Base-by-base conservation (phyloP, 2,329 filamentous ascomycete genomes). In the Diaporthe ilicicola region DNA sequence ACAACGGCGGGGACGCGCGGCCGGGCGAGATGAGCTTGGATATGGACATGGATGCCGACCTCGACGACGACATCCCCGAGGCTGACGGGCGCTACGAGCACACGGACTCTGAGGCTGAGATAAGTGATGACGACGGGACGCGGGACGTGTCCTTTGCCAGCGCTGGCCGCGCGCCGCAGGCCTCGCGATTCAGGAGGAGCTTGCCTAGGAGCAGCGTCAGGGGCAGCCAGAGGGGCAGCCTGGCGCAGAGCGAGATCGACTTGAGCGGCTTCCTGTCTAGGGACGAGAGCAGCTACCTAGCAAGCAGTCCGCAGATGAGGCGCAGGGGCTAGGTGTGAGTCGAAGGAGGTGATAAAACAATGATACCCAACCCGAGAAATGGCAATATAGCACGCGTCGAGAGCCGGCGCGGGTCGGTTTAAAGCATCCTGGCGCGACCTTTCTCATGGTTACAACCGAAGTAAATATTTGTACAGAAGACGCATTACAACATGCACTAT, bases 1-100 rank as follows among this genome's bases (percentile, higher is more conserved):
- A 74, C 29, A 72, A 44, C 22, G 73, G 69, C 55, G 56, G 75
- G 69, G 17, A 74, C 76, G 71, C 70, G 27, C 76, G 77, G 39
- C 70, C 71, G 37, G 79, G 79, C 44, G 54, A 56, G 44, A 55
- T 37, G 62, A 54, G 68, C 48, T 74, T 76, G 68, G 83, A 85
- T 73, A 83, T 89, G 82, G 86, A 86, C 76, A 91, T 92, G 88
- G 90, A 88, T 64, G 89, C 86, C n/a, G 87, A 94, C 77, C 84
- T 94, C 50, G 92, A 94, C 78, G 91, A 90, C 61, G 91, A 92
- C 71, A 88, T 94, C 44, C 91, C 91, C 24, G 90, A 92, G 72
- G 90, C 86, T 12, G 88, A 89, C 76, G 84, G 83, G 76, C 88
- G 85, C 32, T 94, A 94, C 82, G 92, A 94, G 82, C 92, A 94